A percentile compares a stretch with the other conserved stretches of the same genome.
Evolutionary conservation across 2,329 filamentous ascomycete genomes (phyloP).

Genomic region (Colletotrichum sansevieriae): DNA sequence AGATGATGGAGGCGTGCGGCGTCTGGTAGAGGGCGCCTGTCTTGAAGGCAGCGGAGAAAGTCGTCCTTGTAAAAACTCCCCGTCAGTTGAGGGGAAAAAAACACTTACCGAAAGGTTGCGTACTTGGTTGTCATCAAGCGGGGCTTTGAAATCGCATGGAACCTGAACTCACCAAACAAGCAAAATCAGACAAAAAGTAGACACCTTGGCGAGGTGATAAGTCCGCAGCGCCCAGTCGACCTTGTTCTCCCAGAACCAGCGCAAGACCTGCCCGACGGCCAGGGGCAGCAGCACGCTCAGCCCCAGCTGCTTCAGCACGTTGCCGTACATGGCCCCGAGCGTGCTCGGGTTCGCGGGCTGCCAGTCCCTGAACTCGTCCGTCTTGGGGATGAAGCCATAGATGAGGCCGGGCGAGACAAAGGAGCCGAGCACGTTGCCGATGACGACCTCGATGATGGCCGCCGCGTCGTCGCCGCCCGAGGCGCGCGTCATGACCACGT

Average conservation of each 20-base stretch:
- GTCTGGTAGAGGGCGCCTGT: slow-evolving; percentile 72
- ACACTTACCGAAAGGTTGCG: too few species aligned
- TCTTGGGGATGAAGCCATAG: slow-evolving; percentile 69
- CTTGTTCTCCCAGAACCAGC: slow-evolving; percentile 62
- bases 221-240: slow-evolving; percentile 67
- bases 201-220: slow-evolving; percentile 65
- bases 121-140: too few species aligned
- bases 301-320: slow-evolving; percentile 77
- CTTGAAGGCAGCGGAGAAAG: slow-evolving; percentile 75
- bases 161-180: slow-evolving; percentile 60
- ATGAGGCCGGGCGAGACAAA: slow-evolving; percentile 76
- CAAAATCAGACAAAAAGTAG: slow-evolving; percentile 60
- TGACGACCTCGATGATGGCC: slow-evolving; percentile 75
- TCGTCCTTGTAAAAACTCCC: slow-evolving; percentile 60
- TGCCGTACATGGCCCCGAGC: slow-evolving; percentile 72
- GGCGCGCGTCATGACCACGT: slow-evolving; percentile 79
- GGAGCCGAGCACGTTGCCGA: slow-evolving; percentile 77
- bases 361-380: slow-evolving; percentile 67
- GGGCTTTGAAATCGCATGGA: too few species aligned
- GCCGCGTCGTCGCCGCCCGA: slow-evolving; percentile 77
- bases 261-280: slow-evolving; percentile 70
- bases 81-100: too few species aligned
- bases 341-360: slow-evolving; percentile 65
- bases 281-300: slow-evolving; percentile 76
- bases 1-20: slow-evolving; percentile 71